These are phyloP conservation scores for Melastoma candidum DNA, from an alignment of 441 rosid species.

Conservation along the genomic window DNA sequence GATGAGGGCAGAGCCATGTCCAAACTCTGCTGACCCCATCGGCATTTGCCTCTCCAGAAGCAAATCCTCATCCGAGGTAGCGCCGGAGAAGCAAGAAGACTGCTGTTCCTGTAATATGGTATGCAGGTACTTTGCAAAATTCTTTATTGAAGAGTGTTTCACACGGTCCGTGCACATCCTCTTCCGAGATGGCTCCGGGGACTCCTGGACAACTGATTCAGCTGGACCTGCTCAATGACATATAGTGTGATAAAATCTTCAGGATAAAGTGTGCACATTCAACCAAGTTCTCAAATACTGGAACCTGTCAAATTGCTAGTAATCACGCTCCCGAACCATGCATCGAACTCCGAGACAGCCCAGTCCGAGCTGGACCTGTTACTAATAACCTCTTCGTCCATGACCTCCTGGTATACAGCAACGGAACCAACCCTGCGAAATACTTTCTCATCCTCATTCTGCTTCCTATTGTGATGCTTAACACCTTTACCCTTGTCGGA, in stretches of 20 bases:
- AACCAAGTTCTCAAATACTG: too few relatives aligned
- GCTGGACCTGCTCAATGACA: slow-evolving; percentile 51
- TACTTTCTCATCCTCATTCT: too few relatives aligned
- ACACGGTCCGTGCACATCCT: slow-evolving; percentile 80
- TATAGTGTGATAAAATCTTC: background rate
- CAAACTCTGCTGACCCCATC: slow-evolving; percentile 94
- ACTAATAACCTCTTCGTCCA: too few relatives aligned
- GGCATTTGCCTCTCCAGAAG: slow-evolving; percentile 84
- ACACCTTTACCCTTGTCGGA: too few relatives aligned
- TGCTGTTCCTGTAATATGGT: slow-evolving; percentile 88
- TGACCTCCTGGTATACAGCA: too few relatives aligned
- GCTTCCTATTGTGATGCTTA: too few relatives aligned
- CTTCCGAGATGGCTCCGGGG: slow-evolving; percentile 79
- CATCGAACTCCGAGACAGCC: too few relatives aligned
- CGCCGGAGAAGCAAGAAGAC: slow-evolving; percentile 65
- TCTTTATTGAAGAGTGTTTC: slow-evolving; percentile 80
- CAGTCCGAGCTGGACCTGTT: too few relatives aligned
- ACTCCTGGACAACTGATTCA: slow-evolving; percentile 81
- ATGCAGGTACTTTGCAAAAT: slow-evolving; percentile 76
- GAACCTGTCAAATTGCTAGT: too few relatives aligned
- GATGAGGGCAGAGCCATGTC: slow-evolving; percentile 92
- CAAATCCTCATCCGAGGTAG: slow-evolving; percentile 83
- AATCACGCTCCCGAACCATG: too few relatives aligned
- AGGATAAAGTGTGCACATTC: too few relatives aligned
- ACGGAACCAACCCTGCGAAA: too few relatives aligned